phyloP scores from a whole-genome alignment of 331 rosid species.

The Quercus lobata region DNA sequence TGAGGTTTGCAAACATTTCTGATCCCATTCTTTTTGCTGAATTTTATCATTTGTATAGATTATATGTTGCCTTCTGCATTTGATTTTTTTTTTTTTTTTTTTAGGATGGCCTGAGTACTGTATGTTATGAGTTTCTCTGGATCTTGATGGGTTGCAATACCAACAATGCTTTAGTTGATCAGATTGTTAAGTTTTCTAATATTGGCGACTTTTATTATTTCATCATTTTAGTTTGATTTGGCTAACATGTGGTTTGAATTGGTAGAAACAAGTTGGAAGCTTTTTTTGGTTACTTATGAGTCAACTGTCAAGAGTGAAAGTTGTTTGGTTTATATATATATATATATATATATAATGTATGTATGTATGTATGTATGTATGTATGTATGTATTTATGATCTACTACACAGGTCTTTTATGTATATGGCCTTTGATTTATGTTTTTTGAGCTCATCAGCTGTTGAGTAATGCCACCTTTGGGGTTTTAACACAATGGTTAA shows the following conservation, averaged over 20 bases:
- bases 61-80: neutral
- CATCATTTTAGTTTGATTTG: neutral
- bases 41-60: neutral
- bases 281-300: neutral
- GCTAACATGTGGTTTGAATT: neutral
- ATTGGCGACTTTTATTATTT: neutral
- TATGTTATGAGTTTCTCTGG: neutral
- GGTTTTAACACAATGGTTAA: neutral
- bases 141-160: neutral
- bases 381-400: neutral
- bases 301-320: neutral
- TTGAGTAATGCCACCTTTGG: neutral
- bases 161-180: neutral
- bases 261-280: neutral
- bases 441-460: constrained; percentile 10
- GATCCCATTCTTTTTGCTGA: constrained; percentile 6
- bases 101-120: neutral
- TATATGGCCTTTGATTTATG: neutral
- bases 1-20: constrained; percentile 49
- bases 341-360: no score
- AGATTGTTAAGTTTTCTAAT: neutral
- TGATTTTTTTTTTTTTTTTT: neutral
- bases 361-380: no score
- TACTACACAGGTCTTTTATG: neutral
- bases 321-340: no score